Percentiles rank a stretch among this genome's conserved stretches.
Conservation (phyloP, 305 asterid species). For the Solanum aculeatissimum region DNA sequence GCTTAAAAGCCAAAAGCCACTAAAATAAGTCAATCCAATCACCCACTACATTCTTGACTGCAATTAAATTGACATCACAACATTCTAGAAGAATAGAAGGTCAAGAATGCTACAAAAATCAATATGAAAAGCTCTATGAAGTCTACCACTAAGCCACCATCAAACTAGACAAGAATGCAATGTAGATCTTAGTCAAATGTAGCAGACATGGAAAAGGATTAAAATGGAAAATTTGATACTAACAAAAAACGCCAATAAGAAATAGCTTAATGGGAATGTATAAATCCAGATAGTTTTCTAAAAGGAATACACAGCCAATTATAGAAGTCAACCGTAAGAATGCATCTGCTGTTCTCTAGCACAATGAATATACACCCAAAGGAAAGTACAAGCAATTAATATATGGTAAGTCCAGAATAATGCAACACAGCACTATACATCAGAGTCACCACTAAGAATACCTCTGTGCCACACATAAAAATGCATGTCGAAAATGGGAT, state of each 20-base stretch:
- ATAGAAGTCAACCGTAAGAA: not conserved
- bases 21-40: no score
- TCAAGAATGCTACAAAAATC: not conserved
- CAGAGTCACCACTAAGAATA: slow-evolving; percentile 9
- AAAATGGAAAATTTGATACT: not conserved
- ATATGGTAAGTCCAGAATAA: not conserved
- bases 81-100: not conserved
- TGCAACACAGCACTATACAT: not conserved
- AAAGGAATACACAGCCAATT: not conserved
- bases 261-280: not conserved
- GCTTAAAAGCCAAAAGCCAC: no score
- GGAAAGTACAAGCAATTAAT: not conserved
- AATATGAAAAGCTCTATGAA: not conserved
- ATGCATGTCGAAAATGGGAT: slow-evolving; percentile 72
- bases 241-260: not conserved
- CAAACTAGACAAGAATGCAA: not conserved
- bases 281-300: not conserved
- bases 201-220: not conserved
- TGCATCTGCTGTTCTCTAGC: not conserved
- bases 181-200: not conserved
- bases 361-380: not conserved
- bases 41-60: not conserved
- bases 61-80: not conserved
- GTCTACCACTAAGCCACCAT: not conserved
- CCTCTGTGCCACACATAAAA: slow-evolving; percentile 82